Evolutionary conservation across 345 rosid species (phyloP).

Genomic region (Rhizophora apiculata): DNA sequence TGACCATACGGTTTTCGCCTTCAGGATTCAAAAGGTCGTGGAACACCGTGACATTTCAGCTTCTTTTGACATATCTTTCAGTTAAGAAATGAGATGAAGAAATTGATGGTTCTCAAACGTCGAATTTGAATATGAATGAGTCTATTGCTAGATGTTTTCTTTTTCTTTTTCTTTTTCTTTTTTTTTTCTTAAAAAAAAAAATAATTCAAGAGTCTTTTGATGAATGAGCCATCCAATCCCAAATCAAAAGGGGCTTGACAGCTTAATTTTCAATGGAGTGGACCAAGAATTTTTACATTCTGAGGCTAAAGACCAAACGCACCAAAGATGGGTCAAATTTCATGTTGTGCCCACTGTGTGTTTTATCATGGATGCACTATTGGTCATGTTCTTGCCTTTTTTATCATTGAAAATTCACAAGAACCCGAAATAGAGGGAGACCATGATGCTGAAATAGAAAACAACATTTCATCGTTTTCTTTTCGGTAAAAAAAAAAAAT

Average conservation of each 20-base stretch:
- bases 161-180: too few species aligned
- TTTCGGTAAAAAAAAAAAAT: too few species aligned
- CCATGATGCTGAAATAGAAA: background rate
- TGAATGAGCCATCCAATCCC: conserved; percentile 1
- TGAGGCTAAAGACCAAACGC: background rate
- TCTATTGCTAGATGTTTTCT: background rate
- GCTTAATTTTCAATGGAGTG: background rate
- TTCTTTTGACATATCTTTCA: conserved; percentile 3
- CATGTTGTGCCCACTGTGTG: conserved; percentile 25
- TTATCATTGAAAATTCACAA: too few species aligned
- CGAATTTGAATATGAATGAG: conserved; percentile 15
- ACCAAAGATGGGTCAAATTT: conserved; percentile 24
- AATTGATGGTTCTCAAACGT: conserved; percentile 17
- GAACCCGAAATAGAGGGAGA: background rate
- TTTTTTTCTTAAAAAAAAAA: too few species aligned
- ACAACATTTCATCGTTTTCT: too few species aligned
- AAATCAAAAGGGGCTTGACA: background rate
- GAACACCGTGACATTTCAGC: conserved; percentile 15
- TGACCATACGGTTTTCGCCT: too few species aligned
- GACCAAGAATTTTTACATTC: background rate
- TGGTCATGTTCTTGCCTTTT: conserved; percentile 1
- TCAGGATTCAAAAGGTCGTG: background rate
- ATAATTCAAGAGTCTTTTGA: conserved; percentile 23
- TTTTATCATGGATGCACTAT: conserved; percentile 11
- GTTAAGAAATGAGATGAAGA: background rate